Percentiles rank a stretch among this genome's conserved stretches.
Conservation (phyloP, 768 basidiomycete genomes). For the Russula olivacea region DNA sequence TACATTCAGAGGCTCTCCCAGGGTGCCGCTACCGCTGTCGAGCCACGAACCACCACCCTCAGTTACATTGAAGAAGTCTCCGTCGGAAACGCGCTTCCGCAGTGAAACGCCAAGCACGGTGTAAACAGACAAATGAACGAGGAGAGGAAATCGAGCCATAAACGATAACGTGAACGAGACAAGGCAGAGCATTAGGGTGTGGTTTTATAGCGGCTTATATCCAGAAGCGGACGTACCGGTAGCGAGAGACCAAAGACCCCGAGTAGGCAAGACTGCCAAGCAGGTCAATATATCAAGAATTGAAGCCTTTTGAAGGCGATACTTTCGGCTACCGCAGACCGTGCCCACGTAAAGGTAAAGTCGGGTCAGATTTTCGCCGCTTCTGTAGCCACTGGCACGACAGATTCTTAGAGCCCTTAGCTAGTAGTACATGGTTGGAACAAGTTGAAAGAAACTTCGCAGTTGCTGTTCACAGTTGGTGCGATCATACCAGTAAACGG, state of each 20-base stretch:
- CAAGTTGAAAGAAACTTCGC: too few relatives aligned
- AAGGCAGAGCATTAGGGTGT: not conserved
- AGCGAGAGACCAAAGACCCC: not conserved
- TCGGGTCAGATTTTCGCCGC: too few relatives aligned
- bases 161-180: not conserved
- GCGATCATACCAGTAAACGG: too few relatives aligned
- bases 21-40: conserved; percentile 31
- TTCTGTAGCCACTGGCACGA: too few relatives aligned
- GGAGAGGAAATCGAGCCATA: conserved; percentile 14
- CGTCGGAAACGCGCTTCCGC: conserved; percentile 4
- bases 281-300: too few relatives aligned
- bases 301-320: too few relatives aligned
- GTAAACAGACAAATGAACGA: conserved; percentile 17
- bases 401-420: too few relatives aligned
- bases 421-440: too few relatives aligned
- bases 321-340: too few relatives aligned
- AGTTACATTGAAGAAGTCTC: conserved; percentile 35
- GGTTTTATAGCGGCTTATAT: not conserved
- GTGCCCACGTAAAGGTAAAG: too few relatives aligned
- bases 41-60: conserved; percentile 41
- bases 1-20: conserved; percentile 45
- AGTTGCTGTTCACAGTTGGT: too few relatives aligned
- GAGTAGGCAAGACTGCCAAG: too few relatives aligned
- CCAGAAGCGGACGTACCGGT: not conserved
- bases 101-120: conserved; percentile 8